Evolutionary conservation across 768 basidiomycete genomes (phyloP), one percentile per base, ranked within the genome.

Genomic region (Heimioporus sp.): DNA sequence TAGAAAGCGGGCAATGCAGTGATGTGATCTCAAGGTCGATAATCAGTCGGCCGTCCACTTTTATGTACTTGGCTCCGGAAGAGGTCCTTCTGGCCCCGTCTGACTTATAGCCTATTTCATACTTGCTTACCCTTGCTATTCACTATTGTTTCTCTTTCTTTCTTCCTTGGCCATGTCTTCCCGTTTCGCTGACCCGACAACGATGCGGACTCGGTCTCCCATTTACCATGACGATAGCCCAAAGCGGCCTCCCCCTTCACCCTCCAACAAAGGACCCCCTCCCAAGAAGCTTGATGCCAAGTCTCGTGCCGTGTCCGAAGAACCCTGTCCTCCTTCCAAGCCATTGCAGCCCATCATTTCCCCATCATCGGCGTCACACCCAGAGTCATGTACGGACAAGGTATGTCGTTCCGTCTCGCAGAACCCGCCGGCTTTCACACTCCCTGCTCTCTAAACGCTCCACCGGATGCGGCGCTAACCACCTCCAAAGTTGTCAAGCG

Each of bases 241-340:
- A 43, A 69, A 66, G 46, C 65, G 65, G 8, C 65, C 62, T 10
- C 65, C 62, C 4, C 66, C 68, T n/a, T 69, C 67, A 24, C 69
- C 67, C 13, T 68, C 68, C n/a, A 65, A 37, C 58, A 69, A 71
- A 20, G 59, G 54, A 0, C 64, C 62, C 5, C 65, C 65, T 12
- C 40, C 52, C 34, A 69, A 69, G 69, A 69, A 68, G 52, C 55
- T 59, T 19, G 67, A 68, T 49, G 46, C 58, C 49, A 68, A 64
- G 58, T 61, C 65, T 50, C 68, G 67, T 40, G 47, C 67, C 53
- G 63, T 56, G 16, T 67, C 67, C 43, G 69, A 66, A 46, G 67
- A 68, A 34, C 58, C 56, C 4, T 48, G 43, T 50, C 43, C 46
- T 20, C 48, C 55, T 6, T 28, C 54, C 46, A 60, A 54, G 31